phyloP scores from a whole-genome alignment of 371 early-diverging fungal species.

The Caulochytrium protostelioides region DNA sequence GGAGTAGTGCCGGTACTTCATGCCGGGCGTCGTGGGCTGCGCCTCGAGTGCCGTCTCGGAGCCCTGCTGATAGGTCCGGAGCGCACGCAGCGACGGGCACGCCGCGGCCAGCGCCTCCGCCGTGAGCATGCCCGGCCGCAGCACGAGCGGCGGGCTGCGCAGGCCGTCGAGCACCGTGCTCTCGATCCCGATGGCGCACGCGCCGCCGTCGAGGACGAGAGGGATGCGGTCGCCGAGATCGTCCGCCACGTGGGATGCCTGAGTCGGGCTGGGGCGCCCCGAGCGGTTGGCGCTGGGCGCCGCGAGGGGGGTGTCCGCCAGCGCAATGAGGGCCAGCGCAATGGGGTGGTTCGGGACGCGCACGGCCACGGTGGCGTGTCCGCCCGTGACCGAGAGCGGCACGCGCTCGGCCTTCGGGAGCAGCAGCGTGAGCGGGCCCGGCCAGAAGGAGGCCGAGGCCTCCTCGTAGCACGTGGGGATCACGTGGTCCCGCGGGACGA shows the following conservation, averaged over 20 bases:
- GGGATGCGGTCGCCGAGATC: slow-evolving; percentile 72
- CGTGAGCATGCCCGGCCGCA: slow-evolving; percentile 97
- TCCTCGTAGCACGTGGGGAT: slow-evolving; percentile 43
- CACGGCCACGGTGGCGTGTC: slow-evolving; percentile 76
- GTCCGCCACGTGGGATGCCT: slow-evolving; percentile 68
- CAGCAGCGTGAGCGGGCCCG: slow-evolving; percentile 93
- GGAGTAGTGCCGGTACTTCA: slow-evolving; percentile 98
- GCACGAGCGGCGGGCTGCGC: slow-evolving; percentile 46
- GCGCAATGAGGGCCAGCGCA: slow-evolving; percentile 68
- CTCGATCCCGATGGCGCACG: slow-evolving; percentile 84
- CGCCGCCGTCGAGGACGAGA: slow-evolving; percentile 79
- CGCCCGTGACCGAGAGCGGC: slow-evolving; percentile 60
- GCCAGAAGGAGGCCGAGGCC: slow-evolving; percentile 68
- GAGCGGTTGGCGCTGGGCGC: slow-evolving; percentile 99
- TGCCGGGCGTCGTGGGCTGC: slow-evolving; percentile 89
- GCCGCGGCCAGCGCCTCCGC: slow-evolving; percentile 56
- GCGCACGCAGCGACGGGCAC: too few relatives aligned
- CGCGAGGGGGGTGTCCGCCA: slow-evolving; percentile 78
- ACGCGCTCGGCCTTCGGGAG: slow-evolving; percentile 49
- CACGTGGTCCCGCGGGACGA: slow-evolving; percentile 19
- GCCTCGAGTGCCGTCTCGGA: slow-evolving; percentile 38
- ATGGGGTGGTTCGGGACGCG: slow-evolving; percentile 87
- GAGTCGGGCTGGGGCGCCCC: slow-evolving; percentile 89
- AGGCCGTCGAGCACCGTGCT: slow-evolving; percentile 84
- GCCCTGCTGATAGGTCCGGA: too few relatives aligned